Evolutionary conservation across 192 early-diverging fungal genomes (phyloP), one percentile per base, ranked within the genome.

Genomic region (Funneliformis mosseae): DNA sequence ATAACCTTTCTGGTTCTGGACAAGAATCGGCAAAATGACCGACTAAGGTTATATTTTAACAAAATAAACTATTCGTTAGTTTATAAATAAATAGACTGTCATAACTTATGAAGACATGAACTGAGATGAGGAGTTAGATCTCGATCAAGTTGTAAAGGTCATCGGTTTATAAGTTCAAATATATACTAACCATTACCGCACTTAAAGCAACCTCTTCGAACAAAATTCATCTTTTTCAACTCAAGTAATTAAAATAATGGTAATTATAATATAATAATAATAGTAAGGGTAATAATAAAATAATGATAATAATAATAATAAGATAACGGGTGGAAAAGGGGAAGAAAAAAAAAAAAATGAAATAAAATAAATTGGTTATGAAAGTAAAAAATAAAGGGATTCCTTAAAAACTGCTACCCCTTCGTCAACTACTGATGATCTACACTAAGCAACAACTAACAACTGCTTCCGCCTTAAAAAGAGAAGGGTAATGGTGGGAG

Each of bases 1-100:
- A 90, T n/a, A 90, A 83, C 43, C 84, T 83, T 68, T 90, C 88
- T 21, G 84, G 70, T 64, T 86, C 86, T 16, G 86, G 84, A 63
- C 89, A 90, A 28, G 80, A 82, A 42, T 82, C 86, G 33, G 88
- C 89, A 76, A 84, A 86, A 62, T 90, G 89, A 28, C 89, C 88
- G 67, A 84, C 89, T 90, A 72, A 61, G 46, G 21, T 16, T 55
- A 9, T 46, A 27, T 61, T 71, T 60, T 25, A 25, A 43, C 12
- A 45, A 68, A 62, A 63, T 21, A 8, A 68, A 16, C 9, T 16
- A 60, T 14, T 68, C 23, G 14, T 42, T 55, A 18, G 42, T 4
- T 38, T 45, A 16, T 14, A 55, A 38, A 76, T 21, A 23, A 39
- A 59, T 27, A 46, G 18, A 9, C 23, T 46, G 7, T 12, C 33